Conservation (phyloP, 495 filamentous ascomycete species). For the Penicillium soppii region DNA sequence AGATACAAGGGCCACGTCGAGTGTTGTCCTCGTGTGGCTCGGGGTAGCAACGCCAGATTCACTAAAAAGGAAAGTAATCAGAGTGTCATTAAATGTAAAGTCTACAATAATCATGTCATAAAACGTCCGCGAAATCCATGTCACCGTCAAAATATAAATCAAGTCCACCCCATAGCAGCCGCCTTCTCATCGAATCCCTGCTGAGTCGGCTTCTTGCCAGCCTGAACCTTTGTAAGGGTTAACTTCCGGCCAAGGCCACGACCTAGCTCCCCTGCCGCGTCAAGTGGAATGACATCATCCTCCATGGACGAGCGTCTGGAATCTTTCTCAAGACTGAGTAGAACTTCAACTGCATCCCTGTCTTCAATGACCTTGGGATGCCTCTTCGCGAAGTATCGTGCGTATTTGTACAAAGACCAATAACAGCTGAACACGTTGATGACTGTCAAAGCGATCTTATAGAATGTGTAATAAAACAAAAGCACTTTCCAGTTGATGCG, state of each 20-base stretch:
- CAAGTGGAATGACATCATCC: constrained; percentile 5
- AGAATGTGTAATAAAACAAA: constrained; percentile 38
- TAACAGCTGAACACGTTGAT: constrained; percentile 45
- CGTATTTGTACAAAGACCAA: constrained; percentile 44
- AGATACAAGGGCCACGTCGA: background rate
- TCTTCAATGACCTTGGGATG: constrained; percentile 46
- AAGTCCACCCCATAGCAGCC: background rate
- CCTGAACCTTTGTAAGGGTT: constrained; percentile 1
- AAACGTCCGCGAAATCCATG: no score
- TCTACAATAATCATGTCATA: no score
- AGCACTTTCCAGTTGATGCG: constrained; percentile 28
- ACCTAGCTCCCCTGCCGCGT: background rate
- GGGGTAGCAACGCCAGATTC: no score
- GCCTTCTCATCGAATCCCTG: background rate
- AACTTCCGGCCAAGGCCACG: background rate
- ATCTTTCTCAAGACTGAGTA: constrained; percentile 28
- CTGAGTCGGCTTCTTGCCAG: constrained; percentile 1
- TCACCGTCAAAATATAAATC: background rate
- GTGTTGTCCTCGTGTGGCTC: no score
- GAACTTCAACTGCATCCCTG: constrained; percentile 39
- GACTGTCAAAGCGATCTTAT: constrained; percentile 38
- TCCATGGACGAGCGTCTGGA: background rate
- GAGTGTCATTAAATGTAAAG: no score
- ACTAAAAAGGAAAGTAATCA: no score
- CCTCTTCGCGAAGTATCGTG: constrained; percentile 40